A percentile compares a stretch with the other conserved stretches of the same genome.
These are phyloP conservation scores for Akanthomyces uredinophilus DNA, from an alignment of 2,329 filamentous ascomycete genomes.

Conservation along the genomic window DNA sequence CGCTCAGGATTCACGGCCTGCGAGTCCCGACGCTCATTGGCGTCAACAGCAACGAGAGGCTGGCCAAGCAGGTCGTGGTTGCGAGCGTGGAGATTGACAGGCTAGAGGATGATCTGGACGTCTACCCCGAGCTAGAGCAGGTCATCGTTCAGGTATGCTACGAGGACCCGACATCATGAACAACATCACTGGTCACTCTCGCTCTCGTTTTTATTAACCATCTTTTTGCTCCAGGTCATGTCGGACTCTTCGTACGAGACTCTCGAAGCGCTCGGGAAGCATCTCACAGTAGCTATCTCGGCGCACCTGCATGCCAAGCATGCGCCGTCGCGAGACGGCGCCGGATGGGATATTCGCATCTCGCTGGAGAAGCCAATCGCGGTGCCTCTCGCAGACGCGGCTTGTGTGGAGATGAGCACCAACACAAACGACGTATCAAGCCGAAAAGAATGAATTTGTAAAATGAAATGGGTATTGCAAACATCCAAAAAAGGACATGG, in stretches of 20 bases:
- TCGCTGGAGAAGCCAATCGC: constrained; percentile 68
- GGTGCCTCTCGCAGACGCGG: constrained; percentile 66
- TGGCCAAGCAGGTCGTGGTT: constrained; percentile 60
- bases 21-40: constrained; percentile 65
- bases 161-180: neutral
- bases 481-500: neutral
- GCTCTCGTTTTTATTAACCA: neutral
- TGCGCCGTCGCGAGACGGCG: constrained; percentile 14
- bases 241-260: constrained; percentile 56
- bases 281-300: constrained; percentile 43
- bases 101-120: constrained; percentile 41
- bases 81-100: constrained; percentile 58
- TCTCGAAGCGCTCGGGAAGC: constrained; percentile 54
- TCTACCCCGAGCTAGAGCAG: constrained; percentile 52
- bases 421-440: constrained; percentile 19
- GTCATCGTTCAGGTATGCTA: constrained; percentile 53
- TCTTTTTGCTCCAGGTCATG: constrained; percentile 27
- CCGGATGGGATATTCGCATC: constrained; percentile 51
- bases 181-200: neutral
- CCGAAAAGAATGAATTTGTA: neutral
- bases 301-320: constrained; percentile 32
- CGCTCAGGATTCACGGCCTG: constrained; percentile 50
- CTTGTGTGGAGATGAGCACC: constrained; percentile 52
- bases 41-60: constrained; percentile 66
- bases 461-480: neutral